Base-by-base conservation (phyloP, 2,329 filamentous ascomycete species). In the Claviceps sorghi region DNA sequence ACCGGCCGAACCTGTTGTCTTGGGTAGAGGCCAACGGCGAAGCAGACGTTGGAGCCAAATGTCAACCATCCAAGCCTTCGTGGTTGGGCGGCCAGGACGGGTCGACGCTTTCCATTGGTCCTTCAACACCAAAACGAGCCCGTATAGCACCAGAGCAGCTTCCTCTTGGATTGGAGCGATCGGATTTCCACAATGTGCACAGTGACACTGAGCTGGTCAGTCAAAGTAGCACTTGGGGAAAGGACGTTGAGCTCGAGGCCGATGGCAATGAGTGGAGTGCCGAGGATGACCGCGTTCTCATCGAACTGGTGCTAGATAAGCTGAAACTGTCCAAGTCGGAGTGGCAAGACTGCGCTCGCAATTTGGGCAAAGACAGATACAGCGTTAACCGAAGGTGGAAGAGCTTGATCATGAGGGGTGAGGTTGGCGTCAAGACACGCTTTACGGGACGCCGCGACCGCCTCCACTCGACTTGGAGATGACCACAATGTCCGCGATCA, bases 241-340 rank as follows among this genome's bases (percentile, higher is more conserved):
- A 66, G 1, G 69, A 71, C 40, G 64, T 73, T 17, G 70, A 73
- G 34, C 59, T 67, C 30, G 73, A 73, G 50, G 67, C 64, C 2
- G 73, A 75, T 54, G 72, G 69, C 52, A 68, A 71, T 53, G 66
- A 67, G 41, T 84, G 82, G 82, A 80, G 73, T 54, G 70, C 71
- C 2, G 80, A 84, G 56, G 80, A 84, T 55, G 81, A 84, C 62
- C 72, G 79, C 53, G 71, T 82, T 53, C 70, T 85, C 2, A 78
- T 84, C n/a, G 80, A 84, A 65, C 72, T 84, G 19, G 79, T 85
- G 41, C 69, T 84, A 6, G 79, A 82, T 62, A 84, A 84, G 68
- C 71, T 84, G 52, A 77, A 77, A 65, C 71, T 85, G 22, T 76
- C 75, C 58, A 82, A 79, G 65, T 72, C 74, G 49, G 80, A 84